Base-by-base conservation (phyloP, 169 alveolate species). In the Cryptosporidium ryanae region DNA sequence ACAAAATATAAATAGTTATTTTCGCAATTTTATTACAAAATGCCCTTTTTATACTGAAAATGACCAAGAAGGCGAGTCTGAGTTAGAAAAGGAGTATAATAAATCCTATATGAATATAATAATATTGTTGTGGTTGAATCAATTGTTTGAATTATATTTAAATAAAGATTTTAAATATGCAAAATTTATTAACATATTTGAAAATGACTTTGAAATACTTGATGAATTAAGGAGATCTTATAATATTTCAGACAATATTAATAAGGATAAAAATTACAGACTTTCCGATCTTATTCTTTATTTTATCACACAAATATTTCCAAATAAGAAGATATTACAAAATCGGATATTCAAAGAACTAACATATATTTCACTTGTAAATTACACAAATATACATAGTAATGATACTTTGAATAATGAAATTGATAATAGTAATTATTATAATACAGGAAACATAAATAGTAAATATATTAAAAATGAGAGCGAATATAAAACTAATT, bases 141-240 rank as follows among this genome's bases (percentile, higher is more conserved):
- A 76, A n/a, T 25, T 76, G 12, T 55, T 76, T 55, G 87, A 76
- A 46, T 29, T 76, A 4, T 76, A 54, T 29, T 15, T 59, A 18
- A n/a, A 49, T 8, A 57, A 48, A 34, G 23, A 12, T 29, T 27
- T 2, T 6, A n/a, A 34, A 38, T 55, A 17, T 27, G 31, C 66
- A 2, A 55, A 55, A 1, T 18, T 52, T 43, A 27, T 61, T 7
- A n/a, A 46, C 17, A 50, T 44, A 23, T 59, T 76, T 55, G 87
- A 76, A 25, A 43, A 76, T 15, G 87, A 76, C 27, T 61, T 76
- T 6, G 87, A 76, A 29, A 23, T 61, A 25, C n/a, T 76, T 18
- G 87, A 76, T 17, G 71, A 76, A 18, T 15, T 76, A 48, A 31
- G 87, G 18, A 15, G 87, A 34, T 32, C 71, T 17, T 76, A 29